Evolutionary conservation across 139 green algal species (phyloP), one percentile per base, ranked within the genome.

Genomic region (Coelastrella sp.): DNA sequence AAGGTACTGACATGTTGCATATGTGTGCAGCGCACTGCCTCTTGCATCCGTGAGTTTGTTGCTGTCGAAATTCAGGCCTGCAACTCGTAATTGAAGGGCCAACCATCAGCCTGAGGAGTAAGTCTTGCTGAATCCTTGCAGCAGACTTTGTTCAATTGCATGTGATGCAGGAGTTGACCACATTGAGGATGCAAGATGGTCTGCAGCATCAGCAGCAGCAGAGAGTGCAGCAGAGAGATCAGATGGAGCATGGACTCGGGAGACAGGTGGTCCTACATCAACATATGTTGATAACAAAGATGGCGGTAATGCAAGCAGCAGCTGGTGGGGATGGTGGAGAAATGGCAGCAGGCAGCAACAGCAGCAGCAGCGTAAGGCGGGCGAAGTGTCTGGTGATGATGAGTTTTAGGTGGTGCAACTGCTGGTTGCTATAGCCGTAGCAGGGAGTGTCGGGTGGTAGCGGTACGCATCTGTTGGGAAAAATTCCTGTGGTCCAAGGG

Each of bases 321-420:
- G 62, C n/a, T 69, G 62, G 62, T 69, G 62, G 62, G 11, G 21
- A 2, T 69, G 62, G 62, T 69, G 62, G 62, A 38, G 30, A 40
- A 23, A 38, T 27, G 62, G 62, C 5, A 9, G 62, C n/a, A 21
- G 40, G 8, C 9, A 40, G n/a, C 62, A 69, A 8, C 23, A 69
- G 23, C 62, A 69, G 30, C 6, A 69, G 21, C 53, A 64, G 53
- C 27, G 17, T 23, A 21, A 19, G 53, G 17, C 53, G 30, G 21
- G 17, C 15, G 30, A 19, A 8, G 62, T 38, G 8, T 69, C 38
- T 19, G 9, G 27, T 30, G 62, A 69, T 40, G 62, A 69, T 38
- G 62, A 69, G 62, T 69, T 69, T 3, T 69, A 40, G 30, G 62
- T 27, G 13, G 53, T 64, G 17, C 21, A 27, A 27, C 3, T 34